These are phyloP conservation scores for Eutrema heterophyllum DNA, from an alignment of 345 rosid species.

Conservation along the genomic window DNA sequence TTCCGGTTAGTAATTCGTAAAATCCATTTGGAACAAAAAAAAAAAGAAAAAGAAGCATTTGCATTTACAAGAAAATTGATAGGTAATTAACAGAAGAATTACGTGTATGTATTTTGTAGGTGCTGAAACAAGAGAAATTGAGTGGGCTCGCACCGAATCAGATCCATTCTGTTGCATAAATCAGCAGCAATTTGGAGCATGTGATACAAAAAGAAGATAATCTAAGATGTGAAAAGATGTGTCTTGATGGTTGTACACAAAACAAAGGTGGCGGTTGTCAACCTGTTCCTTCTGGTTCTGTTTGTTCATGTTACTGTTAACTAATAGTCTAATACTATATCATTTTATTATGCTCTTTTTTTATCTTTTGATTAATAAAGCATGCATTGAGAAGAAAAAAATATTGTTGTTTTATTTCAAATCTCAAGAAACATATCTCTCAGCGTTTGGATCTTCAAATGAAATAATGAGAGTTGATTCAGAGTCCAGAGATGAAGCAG, in stretches of 20 bases:
- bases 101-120: conserved; percentile 1
- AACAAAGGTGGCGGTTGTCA: conserved; percentile 23
- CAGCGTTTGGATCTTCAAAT: neutral
- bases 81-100: neutral
- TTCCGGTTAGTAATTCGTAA: neutral
- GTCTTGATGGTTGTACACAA: neutral
- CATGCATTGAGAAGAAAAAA: too few species aligned
- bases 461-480: too few species aligned
- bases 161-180: neutral
- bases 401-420: neutral
- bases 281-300: neutral
- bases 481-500: too few species aligned
- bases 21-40: neutral
- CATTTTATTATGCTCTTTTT: neutral
- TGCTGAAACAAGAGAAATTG: neutral
- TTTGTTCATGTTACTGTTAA: conserved; percentile 19
- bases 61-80: neutral
- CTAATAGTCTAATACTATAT: too few species aligned
- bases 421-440: neutral
- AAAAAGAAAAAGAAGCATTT: neutral
- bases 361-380: too few species aligned
- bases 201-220: neutral
- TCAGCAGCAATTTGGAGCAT: neutral
- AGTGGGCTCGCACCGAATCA: neutral
- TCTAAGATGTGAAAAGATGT: neutral